Evolutionary conservation across 2,329 filamentous ascomycete genomes (phyloP).

Genomic region (Didymella keratinophila): DNA sequence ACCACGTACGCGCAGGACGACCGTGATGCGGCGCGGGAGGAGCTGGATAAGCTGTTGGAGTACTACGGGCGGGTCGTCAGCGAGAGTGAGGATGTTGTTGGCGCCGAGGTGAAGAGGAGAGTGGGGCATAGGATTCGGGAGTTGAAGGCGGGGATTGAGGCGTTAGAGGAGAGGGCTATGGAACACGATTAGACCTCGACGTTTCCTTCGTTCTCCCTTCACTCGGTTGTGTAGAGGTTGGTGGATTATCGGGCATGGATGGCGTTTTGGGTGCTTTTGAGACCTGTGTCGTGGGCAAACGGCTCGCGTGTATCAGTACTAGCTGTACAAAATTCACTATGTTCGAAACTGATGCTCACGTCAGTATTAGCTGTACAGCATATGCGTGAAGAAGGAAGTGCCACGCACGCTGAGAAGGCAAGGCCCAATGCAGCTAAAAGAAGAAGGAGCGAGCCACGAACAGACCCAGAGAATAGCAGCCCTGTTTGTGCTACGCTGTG

Average conservation of each 20-base stretch:
- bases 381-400: too few relatives aligned
- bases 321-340: constrained; percentile 3
- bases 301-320: constrained; percentile 7
- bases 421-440: too few relatives aligned
- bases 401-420: neutral
- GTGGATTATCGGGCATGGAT: neutral
- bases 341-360: too few relatives aligned
- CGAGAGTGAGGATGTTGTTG: constrained; percentile 15
- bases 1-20: constrained; percentile 65
- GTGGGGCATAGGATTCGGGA: constrained; percentile 57
- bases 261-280: constrained; percentile 7
- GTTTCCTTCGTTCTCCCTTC: neutral
- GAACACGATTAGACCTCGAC: constrained; percentile 55
- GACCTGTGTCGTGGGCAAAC: neutral
- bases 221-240: neutral
- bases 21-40: constrained; percentile 61
- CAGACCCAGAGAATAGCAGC: neutral
- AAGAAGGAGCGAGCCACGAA: neutral
- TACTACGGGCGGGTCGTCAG: constrained; percentile 51
- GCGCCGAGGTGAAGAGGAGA: constrained; percentile 19
- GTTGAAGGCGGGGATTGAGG: constrained; percentile 60
- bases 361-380: too few relatives aligned
- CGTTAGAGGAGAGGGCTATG: constrained; percentile 60
- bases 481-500: neutral
- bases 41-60: constrained; percentile 58